Percentiles rank a stretch among this genome's conserved stretches.
These are phyloP conservation scores for Clarkia xantiana DNA, from an alignment of 345 rosid species.

Conservation along the genomic window DNA sequence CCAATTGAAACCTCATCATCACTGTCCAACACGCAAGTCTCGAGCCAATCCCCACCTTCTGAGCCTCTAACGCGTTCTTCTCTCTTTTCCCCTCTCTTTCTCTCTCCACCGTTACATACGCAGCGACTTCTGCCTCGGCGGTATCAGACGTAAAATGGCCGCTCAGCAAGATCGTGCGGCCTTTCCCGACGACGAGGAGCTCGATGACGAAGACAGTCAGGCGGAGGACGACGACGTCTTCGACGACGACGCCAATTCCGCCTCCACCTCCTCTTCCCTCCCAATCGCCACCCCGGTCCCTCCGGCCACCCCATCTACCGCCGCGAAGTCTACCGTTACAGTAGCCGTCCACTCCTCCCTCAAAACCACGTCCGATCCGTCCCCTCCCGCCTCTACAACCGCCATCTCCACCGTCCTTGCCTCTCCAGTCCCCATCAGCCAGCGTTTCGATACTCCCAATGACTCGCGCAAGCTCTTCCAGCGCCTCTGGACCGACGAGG, in stretches of 20 bases:
- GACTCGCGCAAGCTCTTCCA: slow-evolving; percentile 76
- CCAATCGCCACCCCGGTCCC: slow-evolving; percentile 15
- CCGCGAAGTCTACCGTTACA: slow-evolving; percentile 20
- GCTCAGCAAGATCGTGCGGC: slow-evolving; percentile 43
- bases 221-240: slow-evolving; percentile 26
- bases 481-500: slow-evolving; percentile 95
- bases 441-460: slow-evolving; percentile 14
- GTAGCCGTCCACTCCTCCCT: slow-evolving; percentile 30
- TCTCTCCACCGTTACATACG: slow-evolving; percentile 5
- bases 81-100: neutral
- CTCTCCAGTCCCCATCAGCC: slow-evolving; percentile 20
- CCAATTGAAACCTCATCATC: neutral
- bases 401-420: slow-evolving; percentile 8
- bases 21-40: neutral
- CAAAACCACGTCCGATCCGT: slow-evolving; percentile 8
- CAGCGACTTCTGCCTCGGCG: slow-evolving; percentile 1
- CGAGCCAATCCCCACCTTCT: neutral
- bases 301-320: slow-evolving; percentile 17
- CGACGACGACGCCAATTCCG: slow-evolving; percentile 35
- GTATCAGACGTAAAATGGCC: slow-evolving; percentile 23
- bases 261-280: slow-evolving; percentile 20
- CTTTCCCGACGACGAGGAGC: slow-evolving; percentile 32
- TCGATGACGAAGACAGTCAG: slow-evolving; percentile 29
- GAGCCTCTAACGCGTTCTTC: neutral
- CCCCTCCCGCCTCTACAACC: slow-evolving; percentile 8